Percentiles rank a stretch among this genome's conserved stretches.
Evolutionary conservation across 306 rosid genomes (phyloP).

Genomic region (Casuarina equisetifolia): DNA sequence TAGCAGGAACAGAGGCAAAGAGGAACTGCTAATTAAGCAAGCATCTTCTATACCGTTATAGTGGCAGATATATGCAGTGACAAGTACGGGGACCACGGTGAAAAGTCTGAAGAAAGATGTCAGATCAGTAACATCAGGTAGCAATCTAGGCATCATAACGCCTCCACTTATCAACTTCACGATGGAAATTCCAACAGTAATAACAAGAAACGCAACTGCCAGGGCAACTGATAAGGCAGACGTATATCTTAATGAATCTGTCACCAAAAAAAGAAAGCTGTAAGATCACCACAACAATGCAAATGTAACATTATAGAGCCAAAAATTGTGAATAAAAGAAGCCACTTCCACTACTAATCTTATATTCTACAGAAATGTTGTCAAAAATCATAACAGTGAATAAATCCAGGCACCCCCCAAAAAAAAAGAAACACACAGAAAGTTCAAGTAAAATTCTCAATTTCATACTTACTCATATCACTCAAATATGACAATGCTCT

Average conservation of each 20-base stretch:
- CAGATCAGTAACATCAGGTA: conserved; percentile 60
- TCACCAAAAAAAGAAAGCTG: conserved; percentile 31
- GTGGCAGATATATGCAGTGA: conserved; percentile 82
- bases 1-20: conserved; percentile 15
- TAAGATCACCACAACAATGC: conserved; percentile 20
- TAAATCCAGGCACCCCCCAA: background rate
- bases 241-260: conserved; percentile 90
- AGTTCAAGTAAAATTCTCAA: background rate
- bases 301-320: background rate
- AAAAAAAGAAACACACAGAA: background rate
- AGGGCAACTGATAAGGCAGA: conserved; percentile 82
- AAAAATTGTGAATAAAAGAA: background rate
- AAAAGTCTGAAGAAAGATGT: conserved; percentile 59
- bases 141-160: conserved; percentile 69
- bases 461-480: background rate
- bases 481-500: background rate
- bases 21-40: conserved; percentile 10
- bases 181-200: conserved; percentile 77
- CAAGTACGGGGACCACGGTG: conserved; percentile 79
- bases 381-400: background rate
- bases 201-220: conserved; percentile 78
- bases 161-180: conserved; percentile 70
- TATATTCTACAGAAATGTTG: conserved; percentile 1
- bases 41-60: conserved; percentile 63
- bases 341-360: conserved; percentile 8